Conservation (phyloP, 306 rosid genomes). For the Bauhinia variegata region DNA sequence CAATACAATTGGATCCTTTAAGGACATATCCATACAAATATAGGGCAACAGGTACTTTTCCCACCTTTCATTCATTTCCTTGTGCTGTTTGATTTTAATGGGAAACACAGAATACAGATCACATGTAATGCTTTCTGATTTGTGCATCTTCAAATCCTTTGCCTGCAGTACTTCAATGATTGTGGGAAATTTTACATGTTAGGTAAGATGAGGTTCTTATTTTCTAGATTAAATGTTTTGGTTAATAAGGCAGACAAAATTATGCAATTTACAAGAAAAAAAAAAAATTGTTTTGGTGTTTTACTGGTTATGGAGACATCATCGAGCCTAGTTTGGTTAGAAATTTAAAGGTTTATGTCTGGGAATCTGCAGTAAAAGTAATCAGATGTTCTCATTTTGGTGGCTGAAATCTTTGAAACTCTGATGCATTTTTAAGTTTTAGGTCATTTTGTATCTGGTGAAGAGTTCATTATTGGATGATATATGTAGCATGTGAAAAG, state of each 20-base stretch:
- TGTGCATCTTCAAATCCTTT: not conserved
- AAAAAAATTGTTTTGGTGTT: not conserved
- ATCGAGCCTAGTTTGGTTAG: slow-evolving; percentile 9
- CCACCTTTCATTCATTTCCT: slow-evolving; percentile 14
- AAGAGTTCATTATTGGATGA: no score
- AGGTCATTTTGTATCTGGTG: not conserved
- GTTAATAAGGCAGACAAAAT: not conserved
- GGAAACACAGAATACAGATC: not conserved
- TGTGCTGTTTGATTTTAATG: slow-evolving; percentile 6
- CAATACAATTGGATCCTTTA: slow-evolving; percentile 71
- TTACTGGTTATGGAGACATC: not conserved
- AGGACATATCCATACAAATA: slow-evolving; percentile 86
- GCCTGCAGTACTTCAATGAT: not conserved
- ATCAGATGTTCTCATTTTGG: no score
- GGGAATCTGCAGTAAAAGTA: not conserved
- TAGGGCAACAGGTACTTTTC: slow-evolving; percentile 77
- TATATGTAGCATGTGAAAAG: not conserved
- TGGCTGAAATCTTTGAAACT: no score
- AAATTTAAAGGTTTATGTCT: not conserved
- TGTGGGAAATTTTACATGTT: not conserved
- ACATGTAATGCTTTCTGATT: not conserved
- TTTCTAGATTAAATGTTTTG: not conserved
- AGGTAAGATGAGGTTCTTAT: not conserved
- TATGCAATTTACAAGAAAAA: not conserved
- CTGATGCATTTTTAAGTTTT: not conserved